Conservation (phyloP, 192 early-diverging fungal species). For the Umbelopsis sp. region DNA sequence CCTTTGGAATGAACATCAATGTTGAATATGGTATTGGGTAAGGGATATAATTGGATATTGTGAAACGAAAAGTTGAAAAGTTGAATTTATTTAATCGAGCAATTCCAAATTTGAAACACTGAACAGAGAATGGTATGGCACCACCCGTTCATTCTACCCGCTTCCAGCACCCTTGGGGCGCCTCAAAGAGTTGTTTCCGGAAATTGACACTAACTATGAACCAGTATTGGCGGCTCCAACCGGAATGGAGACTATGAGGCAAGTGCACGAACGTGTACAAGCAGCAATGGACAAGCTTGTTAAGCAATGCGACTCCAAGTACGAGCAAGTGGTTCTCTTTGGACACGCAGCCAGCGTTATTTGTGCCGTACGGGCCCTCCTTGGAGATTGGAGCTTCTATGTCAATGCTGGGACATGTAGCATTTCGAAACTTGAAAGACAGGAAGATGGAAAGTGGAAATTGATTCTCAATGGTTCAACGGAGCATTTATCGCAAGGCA, state of each 20-base stretch:
- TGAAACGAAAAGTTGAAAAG: neutral
- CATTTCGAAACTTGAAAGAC: constrained; percentile 25
- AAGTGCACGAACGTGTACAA: constrained; percentile 24
- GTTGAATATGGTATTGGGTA: constrained; percentile 29
- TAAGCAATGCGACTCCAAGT: neutral
- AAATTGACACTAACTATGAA: constrained; percentile 12
- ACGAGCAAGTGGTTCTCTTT: constrained; percentile 16
- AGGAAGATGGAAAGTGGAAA: constrained; percentile 18
- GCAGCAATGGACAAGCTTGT: constrained; percentile 20
- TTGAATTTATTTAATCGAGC: neutral
- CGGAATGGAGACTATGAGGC: constrained; percentile 15
- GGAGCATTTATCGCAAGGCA: constrained; percentile 13
- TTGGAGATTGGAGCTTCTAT: constrained; percentile 8
- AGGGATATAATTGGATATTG: too few species aligned
- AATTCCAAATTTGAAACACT: neutral
- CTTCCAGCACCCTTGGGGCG: neutral
- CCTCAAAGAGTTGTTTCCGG: constrained; percentile 20
- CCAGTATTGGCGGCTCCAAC: constrained; percentile 19
- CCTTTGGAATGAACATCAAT: constrained; percentile 3
- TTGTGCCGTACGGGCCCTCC: constrained; percentile 24
- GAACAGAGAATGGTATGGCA: constrained; percentile 35
- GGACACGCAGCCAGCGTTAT: constrained; percentile 35
- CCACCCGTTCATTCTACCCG: neutral
- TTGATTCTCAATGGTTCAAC: constrained; percentile 22
- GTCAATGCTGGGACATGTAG: constrained; percentile 23